phyloP scores from a whole-genome alignment of 2,329 filamentous ascomycete species.

The Alternaria postmessia region DNA sequence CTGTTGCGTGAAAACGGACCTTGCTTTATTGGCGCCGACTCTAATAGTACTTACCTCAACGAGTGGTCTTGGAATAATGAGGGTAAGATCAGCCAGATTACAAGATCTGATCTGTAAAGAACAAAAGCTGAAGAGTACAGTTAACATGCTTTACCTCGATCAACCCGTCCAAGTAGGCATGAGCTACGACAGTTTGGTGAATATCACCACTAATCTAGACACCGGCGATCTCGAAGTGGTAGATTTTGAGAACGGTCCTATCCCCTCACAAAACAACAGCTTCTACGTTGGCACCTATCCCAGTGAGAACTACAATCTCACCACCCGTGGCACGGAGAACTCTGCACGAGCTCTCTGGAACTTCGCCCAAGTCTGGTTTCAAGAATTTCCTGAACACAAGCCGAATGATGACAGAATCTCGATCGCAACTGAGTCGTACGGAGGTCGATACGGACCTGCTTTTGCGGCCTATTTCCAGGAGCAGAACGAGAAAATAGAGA shows the following conservation, averaged over 20 bases:
- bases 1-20: constrained; percentile 59
- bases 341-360: constrained; percentile 65
- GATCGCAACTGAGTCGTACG: constrained; percentile 61
- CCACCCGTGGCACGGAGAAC: constrained; percentile 61
- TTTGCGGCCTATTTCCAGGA: constrained; percentile 64
- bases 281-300: constrained; percentile 63
- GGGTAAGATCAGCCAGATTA: neutral
- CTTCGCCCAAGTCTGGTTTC: constrained; percentile 69
- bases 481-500: constrained; percentile 64
- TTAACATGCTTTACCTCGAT: constrained; percentile 68
- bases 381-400: constrained; percentile 69
- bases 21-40: constrained; percentile 62
- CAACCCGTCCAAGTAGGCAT: constrained; percentile 68
- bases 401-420: constrained; percentile 65
- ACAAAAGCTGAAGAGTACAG: constrained; percentile 12
- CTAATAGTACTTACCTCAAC: constrained; percentile 61
- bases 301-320: constrained; percentile 54
- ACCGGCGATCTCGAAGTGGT: constrained; percentile 30
- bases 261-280: constrained; percentile 61
- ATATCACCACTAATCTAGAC: constrained; percentile 48
- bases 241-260: constrained; percentile 38
- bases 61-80: constrained; percentile 70
- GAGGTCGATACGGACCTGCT: constrained; percentile 66
- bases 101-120: rapidly evolving
- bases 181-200: constrained; percentile 48